Conservation (phyloP, 306 rosid genomes). For the Lithocarpus polystachyus region DNA sequence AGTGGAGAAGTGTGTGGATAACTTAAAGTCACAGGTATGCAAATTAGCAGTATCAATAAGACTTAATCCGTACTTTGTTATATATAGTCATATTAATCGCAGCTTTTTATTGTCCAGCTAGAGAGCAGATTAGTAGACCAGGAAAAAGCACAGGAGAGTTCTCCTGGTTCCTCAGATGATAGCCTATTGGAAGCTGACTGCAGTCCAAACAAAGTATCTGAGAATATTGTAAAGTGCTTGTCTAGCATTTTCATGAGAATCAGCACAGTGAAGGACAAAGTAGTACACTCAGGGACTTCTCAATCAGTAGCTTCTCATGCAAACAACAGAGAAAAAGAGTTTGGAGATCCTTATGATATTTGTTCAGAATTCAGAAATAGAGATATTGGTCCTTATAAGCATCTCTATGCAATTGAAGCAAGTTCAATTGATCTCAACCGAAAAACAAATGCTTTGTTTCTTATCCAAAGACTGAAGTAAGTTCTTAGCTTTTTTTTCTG, state of each 20-base stretch:
- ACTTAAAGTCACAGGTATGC: slow-evolving; percentile 53
- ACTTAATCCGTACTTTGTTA: slow-evolving; percentile 16
- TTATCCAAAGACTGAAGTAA: slow-evolving; percentile 75
- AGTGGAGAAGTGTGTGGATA: slow-evolving; percentile 43
- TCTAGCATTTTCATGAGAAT: slow-evolving; percentile 57
- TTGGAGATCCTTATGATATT: slow-evolving; percentile 73
- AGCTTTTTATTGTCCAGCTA: slow-evolving; percentile 41
- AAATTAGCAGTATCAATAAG: neutral
- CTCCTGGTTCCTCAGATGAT: slow-evolving; percentile 44
- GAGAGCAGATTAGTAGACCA: slow-evolving; percentile 53
- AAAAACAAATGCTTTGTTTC: slow-evolving; percentile 53
- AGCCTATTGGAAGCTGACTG: slow-evolving; percentile 37
- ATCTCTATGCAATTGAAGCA: slow-evolving; percentile 57
- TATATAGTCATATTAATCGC: slow-evolving; percentile 12
- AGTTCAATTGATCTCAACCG: slow-evolving; percentile 61
- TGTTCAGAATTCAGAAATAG: slow-evolving; percentile 42
- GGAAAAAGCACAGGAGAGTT: slow-evolving; percentile 51
- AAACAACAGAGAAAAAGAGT: slow-evolving; percentile 38
- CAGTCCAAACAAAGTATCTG: slow-evolving; percentile 69
- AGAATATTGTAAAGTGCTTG: slow-evolving; percentile 75
- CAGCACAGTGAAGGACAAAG: slow-evolving; percentile 52
- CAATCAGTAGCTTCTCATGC: slow-evolving; percentile 21
- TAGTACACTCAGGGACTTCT: slow-evolving; percentile 31
- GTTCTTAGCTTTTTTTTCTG: slow-evolving; percentile 16
- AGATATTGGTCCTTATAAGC: slow-evolving; percentile 68